phyloP scores from a whole-genome alignment of 2,329 filamentous ascomycete species.

The Penicillium sp. region DNA sequence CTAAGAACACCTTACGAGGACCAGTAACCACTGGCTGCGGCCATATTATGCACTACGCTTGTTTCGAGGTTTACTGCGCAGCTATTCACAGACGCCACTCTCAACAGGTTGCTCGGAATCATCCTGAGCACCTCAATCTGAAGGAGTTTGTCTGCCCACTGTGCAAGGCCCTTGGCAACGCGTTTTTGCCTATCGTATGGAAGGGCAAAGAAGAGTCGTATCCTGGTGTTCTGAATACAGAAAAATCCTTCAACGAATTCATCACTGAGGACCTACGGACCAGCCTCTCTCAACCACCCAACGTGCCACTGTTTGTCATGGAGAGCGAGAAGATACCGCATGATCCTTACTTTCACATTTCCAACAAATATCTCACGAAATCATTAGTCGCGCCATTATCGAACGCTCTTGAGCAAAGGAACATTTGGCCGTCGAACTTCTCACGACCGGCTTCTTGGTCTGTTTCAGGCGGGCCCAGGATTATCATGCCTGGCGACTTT shows the following conservation, averaged over 20 bases:
- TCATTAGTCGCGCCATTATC: slow-evolving; percentile 50
- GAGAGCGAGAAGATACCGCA: slow-evolving; percentile 31
- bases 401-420: slow-evolving; percentile 31
- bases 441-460: slow-evolving; percentile 26
- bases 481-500: slow-evolving; percentile 38
- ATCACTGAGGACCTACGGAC: slow-evolving; percentile 57
- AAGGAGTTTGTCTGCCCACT: slow-evolving; percentile 95
- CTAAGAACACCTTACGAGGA: slow-evolving; percentile 62
- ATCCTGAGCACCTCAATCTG: slow-evolving; percentile 72
- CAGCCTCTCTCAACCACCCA: slow-evolving; percentile 46
- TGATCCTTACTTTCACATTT: slow-evolving; percentile 44
- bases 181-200: slow-evolving; percentile 93
- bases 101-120: slow-evolving; percentile 90
- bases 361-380: slow-evolving; percentile 49
- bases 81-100: slow-evolving; percentile 79
- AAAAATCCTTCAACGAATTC: slow-evolving; percentile 64
- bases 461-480: slow-evolving; percentile 20
- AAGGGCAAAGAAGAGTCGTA: slow-evolving; percentile 84
- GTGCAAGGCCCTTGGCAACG: slow-evolving; percentile 93
- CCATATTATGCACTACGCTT: slow-evolving; percentile 97
- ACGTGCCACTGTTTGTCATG: slow-evolving; percentile 37
- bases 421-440: slow-evolving; percentile 18
- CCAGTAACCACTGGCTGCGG: slow-evolving; percentile 89
- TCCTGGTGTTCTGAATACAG: slow-evolving; percentile 64
- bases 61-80: slow-evolving; percentile 87